These are phyloP conservation scores for Selenicereus undatus DNA, from an alignment of 148 eudicot species.

Conservation along the genomic window DNA sequence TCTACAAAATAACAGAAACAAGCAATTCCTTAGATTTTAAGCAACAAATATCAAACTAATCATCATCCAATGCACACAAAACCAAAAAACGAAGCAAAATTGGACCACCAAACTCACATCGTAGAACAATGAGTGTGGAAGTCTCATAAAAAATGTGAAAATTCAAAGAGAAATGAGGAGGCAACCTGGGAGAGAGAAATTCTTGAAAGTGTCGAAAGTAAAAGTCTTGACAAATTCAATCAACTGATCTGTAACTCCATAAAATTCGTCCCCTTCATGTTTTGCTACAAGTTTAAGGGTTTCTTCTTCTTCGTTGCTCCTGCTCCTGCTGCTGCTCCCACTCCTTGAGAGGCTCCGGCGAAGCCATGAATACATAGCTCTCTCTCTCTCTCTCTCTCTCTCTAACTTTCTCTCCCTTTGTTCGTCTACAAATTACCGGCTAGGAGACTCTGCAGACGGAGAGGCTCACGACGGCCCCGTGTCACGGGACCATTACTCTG, in stretches of 20 bases:
- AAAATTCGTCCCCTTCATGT: slow-evolving; percentile 21
- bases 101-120: background rate
- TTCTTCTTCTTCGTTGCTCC: slow-evolving; percentile 12
- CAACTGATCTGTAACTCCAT: slow-evolving; percentile 60
- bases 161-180: background rate
- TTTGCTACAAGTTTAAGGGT: slow-evolving; percentile 13
- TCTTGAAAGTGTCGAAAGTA: slow-evolving; percentile 67
- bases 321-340: background rate
- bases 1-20: slow-evolving; percentile 14
- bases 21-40: background rate
- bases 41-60: background rate
- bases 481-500: no score
- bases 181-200: slow-evolving; percentile 57
- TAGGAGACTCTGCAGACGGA: no score
- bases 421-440: background rate
- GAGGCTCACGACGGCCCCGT: no score
- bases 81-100: background rate
- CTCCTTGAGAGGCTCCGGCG: slow-evolving; percentile 45
- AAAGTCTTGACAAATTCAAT: slow-evolving; percentile 64
- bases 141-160: background rate
- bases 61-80: slow-evolving; percentile 4
- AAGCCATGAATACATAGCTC: slow-evolving; percentile 55
- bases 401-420: background rate
- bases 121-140: background rate
- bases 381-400: background rate